phyloP scores from a whole-genome alignment of 2,329 filamentous ascomycete species.

The Alternaria sp. region DNA sequence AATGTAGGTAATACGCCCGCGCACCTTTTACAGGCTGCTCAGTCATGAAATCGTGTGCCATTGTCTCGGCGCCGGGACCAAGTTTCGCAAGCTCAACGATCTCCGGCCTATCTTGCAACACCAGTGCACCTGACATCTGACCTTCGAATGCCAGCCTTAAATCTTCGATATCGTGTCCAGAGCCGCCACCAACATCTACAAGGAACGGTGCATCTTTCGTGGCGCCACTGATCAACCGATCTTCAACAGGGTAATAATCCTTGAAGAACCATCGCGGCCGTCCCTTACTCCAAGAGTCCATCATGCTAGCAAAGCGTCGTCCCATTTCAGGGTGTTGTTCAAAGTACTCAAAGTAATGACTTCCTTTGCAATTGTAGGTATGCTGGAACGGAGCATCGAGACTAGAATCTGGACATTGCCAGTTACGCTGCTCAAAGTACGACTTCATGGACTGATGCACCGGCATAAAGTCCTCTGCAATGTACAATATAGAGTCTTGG shows the following conservation, averaged over 20 bases:
- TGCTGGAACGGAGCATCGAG: constrained; percentile 37
- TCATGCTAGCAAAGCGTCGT: constrained; percentile 39
- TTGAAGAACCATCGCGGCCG: constrained; percentile 35
- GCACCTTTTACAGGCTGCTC: constrained; percentile 47
- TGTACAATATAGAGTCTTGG: constrained; percentile 35
- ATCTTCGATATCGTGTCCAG: constrained; percentile 37
- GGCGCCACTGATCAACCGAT: constrained; percentile 33
- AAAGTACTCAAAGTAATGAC: constrained; percentile 37
- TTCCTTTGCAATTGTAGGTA: constrained; percentile 32
- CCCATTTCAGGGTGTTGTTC: constrained; percentile 34
- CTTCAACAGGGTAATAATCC: constrained; percentile 37
- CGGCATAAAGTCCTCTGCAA: constrained; percentile 33
- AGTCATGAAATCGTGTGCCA: constrained; percentile 49
- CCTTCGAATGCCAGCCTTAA: constrained; percentile 26
- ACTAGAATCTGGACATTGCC: constrained; percentile 26
- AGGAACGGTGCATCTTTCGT: constrained; percentile 26
- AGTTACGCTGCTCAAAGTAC: constrained; percentile 29
- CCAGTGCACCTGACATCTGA: constrained; percentile 28
- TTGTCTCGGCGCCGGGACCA: constrained; percentile 36
- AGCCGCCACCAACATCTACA: constrained; percentile 38
- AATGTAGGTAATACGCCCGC: constrained; percentile 40
- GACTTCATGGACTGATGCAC: constrained; percentile 29
- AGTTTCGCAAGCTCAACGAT: constrained; percentile 34
- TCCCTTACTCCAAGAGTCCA: constrained; percentile 39
- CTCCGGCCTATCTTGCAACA: constrained; percentile 38